Evolutionary conservation across 2,329 filamentous ascomycete genomes (phyloP), one percentile per base, ranked within the genome.

Genomic region (Colletotrichum caudatum): DNA sequence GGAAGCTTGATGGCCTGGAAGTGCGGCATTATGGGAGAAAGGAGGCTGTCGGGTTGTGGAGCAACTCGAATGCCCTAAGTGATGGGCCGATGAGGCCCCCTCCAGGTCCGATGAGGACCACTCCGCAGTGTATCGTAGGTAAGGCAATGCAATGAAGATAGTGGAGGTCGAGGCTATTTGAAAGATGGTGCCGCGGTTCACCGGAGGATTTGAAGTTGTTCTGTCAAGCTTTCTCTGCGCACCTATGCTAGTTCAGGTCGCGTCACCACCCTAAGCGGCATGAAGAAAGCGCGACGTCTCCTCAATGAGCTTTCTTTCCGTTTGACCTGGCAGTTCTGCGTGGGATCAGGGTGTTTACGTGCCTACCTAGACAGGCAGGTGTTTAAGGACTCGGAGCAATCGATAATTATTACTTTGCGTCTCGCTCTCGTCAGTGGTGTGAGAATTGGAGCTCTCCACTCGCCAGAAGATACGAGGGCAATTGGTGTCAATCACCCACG

Each of bases 1-100:
- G 84, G 79, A 16, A 78, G 58, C 9, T 76, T 77, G 23, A 71
- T 65, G 33, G 63, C 20, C 14, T 66, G 68, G n/a, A 41, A 14
- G 16, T 29, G n/a, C 16, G 35, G 8, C 77, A 79, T 79, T 35
- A 20, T 44, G 41, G 16, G 41, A 33, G 5, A 20, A 57, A 18
- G 20, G 8, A n/a, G 59, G 29, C 4, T 6, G 39, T 51, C 64
- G 64, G 68, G 64, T 44, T 20, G 51, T 53, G 71, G 71, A 66
- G 71, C 46, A 71, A 71, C 61, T 60, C 14, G 54, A 63, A 23
- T 23, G 67, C 44, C 70, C 62, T 61, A 73, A 16, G 46, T 62
- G 51, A 58, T 35, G 26, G 26, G 39, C 39, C 48, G 9, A 16
- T 23, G 62, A 6, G 51, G 29, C 26, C 12, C 48, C 20, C 11